A percentile compares a stretch with the other conserved stretches of the same genome.
These are phyloP conservation scores for Plasmopara viticola DNA, from an alignment of 352 stramenopile genomes.

Conservation along the genomic window DNA sequence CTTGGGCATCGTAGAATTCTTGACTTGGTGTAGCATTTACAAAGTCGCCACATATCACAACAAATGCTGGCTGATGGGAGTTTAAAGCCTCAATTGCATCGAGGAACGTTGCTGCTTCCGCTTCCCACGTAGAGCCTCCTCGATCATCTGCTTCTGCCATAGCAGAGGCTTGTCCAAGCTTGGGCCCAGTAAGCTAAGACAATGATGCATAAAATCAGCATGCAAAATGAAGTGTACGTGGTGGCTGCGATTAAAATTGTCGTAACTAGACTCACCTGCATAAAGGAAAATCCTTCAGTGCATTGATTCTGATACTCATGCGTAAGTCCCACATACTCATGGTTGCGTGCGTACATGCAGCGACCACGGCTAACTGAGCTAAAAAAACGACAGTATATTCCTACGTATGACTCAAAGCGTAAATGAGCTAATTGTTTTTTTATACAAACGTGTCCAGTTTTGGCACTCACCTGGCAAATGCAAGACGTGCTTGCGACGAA, in stretches of 20 bases:
- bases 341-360: slow-evolving; percentile 50
- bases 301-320: slow-evolving; percentile 77
- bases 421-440: slow-evolving; percentile 2
- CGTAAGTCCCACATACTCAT: slow-evolving; percentile 52
- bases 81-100: slow-evolving; percentile 47
- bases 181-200: slow-evolving; percentile 46
- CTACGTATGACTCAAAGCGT: slow-evolving; percentile 17
- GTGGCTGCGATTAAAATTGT: neutral
- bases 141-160: slow-evolving; percentile 24
- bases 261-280: slow-evolving; percentile 33
- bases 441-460: neutral
- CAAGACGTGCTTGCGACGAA: slow-evolving; percentile 66
- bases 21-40: slow-evolving; percentile 35
- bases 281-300: slow-evolving; percentile 57
- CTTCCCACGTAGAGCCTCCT: slow-evolving; percentile 44
- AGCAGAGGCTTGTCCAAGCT: slow-evolving; percentile 31
- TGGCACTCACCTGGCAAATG: slow-evolving; percentile 42
- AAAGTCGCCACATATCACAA: slow-evolving; percentile 63
- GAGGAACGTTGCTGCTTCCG: slow-evolving; percentile 36
- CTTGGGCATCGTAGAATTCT: slow-evolving; percentile 34
- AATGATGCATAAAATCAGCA: neutral
- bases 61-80: slow-evolving; percentile 44
- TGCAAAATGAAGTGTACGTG: neutral
- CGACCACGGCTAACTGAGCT: slow-evolving; percentile 34
- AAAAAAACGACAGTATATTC: slow-evolving; percentile 75